phyloP scores from a whole-genome alignment of 441 rosid genomes.

The Mallotus japonicus region DNA sequence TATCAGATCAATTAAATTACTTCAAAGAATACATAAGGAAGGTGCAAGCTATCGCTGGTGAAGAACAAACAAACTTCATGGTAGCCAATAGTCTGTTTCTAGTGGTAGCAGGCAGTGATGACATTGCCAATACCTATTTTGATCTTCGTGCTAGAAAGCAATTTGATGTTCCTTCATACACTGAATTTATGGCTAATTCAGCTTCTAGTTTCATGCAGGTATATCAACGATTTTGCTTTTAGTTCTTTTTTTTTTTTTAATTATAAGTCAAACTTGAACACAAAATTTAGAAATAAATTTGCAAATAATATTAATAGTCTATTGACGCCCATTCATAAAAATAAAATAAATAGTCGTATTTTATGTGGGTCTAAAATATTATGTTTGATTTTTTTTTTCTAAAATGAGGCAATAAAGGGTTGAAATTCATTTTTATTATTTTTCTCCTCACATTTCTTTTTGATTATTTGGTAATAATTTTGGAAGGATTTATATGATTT shows the following conservation, averaged over 20 bases:
- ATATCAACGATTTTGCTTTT: constrained; percentile 12
- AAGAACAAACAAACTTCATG: constrained; percentile 41
- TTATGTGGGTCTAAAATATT: too few species aligned
- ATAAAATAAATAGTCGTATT: too few species aligned
- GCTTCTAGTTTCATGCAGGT: constrained; percentile 61
- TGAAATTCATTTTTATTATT: too few species aligned
- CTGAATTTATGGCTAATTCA: constrained; percentile 44
- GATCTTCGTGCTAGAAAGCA: constrained; percentile 36
- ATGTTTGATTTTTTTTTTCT: too few species aligned
- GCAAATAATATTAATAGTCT: too few species aligned
- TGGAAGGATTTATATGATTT: constrained; percentile 50
- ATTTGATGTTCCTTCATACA: constrained; percentile 51
- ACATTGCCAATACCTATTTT: constrained; percentile 65
- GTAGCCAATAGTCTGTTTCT: constrained; percentile 38
- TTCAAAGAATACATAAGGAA: constrained; percentile 57
- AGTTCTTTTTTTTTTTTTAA: not conserved
- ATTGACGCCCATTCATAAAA: too few species aligned
- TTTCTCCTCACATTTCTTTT: not conserved
- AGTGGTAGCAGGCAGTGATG: constrained; percentile 66
- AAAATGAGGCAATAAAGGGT: too few species aligned
- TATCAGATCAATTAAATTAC: constrained; percentile 47
- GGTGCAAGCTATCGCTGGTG: constrained; percentile 49
- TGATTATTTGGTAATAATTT: not conserved
- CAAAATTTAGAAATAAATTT: not conserved
- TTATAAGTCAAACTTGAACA: not conserved